Conservation (phyloP, 345 rosid species). For the Eucalyptus tenuipes region DNA sequence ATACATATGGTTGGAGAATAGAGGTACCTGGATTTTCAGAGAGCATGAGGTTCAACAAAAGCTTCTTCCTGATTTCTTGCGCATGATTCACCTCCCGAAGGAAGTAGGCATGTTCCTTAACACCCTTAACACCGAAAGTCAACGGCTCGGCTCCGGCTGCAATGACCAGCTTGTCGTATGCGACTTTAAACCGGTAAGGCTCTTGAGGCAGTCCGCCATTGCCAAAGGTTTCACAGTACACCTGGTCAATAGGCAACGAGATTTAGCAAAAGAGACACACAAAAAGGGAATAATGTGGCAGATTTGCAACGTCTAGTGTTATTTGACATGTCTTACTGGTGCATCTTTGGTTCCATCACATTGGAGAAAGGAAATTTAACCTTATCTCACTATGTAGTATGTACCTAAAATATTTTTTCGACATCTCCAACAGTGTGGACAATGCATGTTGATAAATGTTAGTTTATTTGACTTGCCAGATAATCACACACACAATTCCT, state of each 20-base stretch:
- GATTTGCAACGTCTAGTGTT: neutral
- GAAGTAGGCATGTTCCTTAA: conserved; percentile 76
- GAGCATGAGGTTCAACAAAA: conserved; percentile 89
- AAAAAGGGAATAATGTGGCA: neutral
- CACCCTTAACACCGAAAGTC: conserved; percentile 88
- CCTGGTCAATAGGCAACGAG: conserved; percentile 10
- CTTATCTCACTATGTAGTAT: neutral
- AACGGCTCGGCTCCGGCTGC: conserved; percentile 90
- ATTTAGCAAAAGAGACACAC: neutral
- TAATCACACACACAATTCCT: fast-evolving
- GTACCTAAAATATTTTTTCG: neutral
- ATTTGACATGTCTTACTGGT: neutral
- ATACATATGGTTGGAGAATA: neutral
- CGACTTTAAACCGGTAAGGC: conserved; percentile 75
- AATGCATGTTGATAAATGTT: neutral
- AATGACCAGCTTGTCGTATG: conserved; percentile 81
- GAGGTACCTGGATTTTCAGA: conserved; percentile 70
- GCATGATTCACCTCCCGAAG: conserved; percentile 92
- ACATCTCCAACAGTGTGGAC: neutral
- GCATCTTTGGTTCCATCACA: neutral
- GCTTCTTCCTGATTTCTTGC: conserved; percentile 86
- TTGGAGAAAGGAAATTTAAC: neutral
- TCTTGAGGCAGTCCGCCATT: conserved; percentile 29
- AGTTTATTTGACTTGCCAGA: neutral
- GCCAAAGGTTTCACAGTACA: conserved; percentile 67